Evolutionary conservation across 257 asterid genomes (phyloP), one percentile per base, ranked within the genome.

Genomic region (Nemophila menziesii): DNA sequence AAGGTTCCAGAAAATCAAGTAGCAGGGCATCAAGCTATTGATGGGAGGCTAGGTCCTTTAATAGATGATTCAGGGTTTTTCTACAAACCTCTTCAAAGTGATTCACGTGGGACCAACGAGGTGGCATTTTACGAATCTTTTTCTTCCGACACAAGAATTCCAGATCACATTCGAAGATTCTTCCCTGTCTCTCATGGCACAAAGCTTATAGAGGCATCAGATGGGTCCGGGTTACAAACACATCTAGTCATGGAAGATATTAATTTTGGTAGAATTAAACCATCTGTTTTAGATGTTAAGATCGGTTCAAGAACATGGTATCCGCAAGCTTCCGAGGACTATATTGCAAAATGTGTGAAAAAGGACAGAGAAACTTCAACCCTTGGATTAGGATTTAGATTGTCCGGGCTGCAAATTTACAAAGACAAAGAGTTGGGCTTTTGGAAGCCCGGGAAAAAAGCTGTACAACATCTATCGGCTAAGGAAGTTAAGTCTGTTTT

Each of bases 31-130:
- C 29, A 51, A 68, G 86, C 86, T 21, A 55, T 5, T 4, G 57
- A 20, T 1, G 93, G 92, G 39, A 58, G 43, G 22, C 79, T 82
- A 4, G 93, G 93, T 3, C 92, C 93, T 14, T 79, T 78, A 1
- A 39, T 73, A 16, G 93, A 78, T 43, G 83, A 72, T 51, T 78
- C 83, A 0, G 93, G 93, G 5, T 70, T 67, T 56, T 82, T 82
- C 58, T 82, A 78, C 77, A 82, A 82, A 72, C 93, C 93, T 45
- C 77, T 75, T n/a, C 93, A 82, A 63, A 67, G 79, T 1, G 80
- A 60, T 11, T 70, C 70, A 6, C 92, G 93, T 48, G 93, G 93
- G 8, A n/a, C 70, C 0, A 61, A 52, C 2, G 93, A 82, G 62
- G 83, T 62, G 26, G 44, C 72, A 12, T 82, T 82, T 56, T 82